Evolutionary conservation across 2,329 filamentous ascomycete species (phyloP).

Genomic region (Dothistroma pini): DNA sequence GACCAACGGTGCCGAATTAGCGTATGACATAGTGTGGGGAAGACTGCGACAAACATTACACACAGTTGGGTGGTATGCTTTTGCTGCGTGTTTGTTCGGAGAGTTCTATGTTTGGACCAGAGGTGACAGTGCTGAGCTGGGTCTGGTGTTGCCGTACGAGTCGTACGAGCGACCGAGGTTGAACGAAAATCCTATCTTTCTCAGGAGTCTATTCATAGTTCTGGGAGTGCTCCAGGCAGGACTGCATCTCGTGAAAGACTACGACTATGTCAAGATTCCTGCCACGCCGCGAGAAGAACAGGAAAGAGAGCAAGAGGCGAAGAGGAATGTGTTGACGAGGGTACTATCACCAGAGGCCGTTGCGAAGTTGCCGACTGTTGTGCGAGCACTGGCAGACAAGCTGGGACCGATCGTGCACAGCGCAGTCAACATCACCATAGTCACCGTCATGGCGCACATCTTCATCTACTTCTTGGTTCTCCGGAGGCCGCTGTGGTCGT

Average conservation of each 20-base stretch:
- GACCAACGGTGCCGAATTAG: constrained; percentile 62
- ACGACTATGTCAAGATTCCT: constrained; percentile 61
- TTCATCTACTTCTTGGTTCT: constrained; percentile 60
- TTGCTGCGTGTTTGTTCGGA: constrained; percentile 76
- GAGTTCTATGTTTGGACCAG: constrained; percentile 74
- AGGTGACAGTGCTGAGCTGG: constrained; percentile 57
- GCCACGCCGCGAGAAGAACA: constrained; percentile 11
- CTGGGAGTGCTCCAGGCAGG: constrained; percentile 67
- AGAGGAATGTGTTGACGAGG: neutral
- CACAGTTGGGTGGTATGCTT: constrained; percentile 69
- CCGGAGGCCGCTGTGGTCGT: constrained; percentile 63
- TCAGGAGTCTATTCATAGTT: constrained; percentile 66
- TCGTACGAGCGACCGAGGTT: constrained; percentile 65
- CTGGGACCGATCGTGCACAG: constrained; percentile 14
- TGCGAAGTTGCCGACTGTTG: constrained; percentile 11
- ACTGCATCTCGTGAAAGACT: constrained; percentile 68
- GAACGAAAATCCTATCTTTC: constrained; percentile 82
- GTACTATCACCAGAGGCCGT: constrained; percentile 2
- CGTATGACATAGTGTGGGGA: constrained; percentile 48
- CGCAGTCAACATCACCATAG: constrained; percentile 20
- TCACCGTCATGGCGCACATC: constrained; percentile 27
- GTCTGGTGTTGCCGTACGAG: constrained; percentile 68
- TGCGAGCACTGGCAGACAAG: constrained; percentile 9
- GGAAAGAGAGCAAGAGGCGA: constrained; percentile 5
- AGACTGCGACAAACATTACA: constrained; percentile 14